These are phyloP conservation scores for Cladophialophora bantiana DNA, from an alignment of 2,329 filamentous ascomycete species.

Conservation along the genomic window DNA sequence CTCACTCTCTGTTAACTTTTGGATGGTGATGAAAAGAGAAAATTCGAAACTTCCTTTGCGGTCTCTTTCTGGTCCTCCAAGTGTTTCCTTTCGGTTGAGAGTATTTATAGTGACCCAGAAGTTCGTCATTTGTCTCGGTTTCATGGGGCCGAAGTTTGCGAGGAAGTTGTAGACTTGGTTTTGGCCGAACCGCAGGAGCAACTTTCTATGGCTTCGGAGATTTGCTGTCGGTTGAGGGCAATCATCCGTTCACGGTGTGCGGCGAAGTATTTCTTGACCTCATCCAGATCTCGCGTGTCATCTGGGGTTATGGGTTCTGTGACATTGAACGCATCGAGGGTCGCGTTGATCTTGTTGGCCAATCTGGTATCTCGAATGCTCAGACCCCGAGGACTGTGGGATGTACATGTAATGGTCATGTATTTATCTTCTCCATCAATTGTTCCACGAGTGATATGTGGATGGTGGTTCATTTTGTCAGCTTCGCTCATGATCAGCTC, in stretches of 20 bases:
- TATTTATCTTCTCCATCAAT: conserved; percentile 14
- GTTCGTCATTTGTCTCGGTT: background rate
- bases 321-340: conserved; percentile 20
- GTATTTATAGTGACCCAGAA: background rate
- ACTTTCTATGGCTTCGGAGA: conserved; percentile 28
- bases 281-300: conserved; percentile 1
- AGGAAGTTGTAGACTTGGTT: background rate
- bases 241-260: conserved; percentile 22
- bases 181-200: conserved; percentile 25
- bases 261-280: conserved; percentile 7
- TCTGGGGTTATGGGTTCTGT: background rate
- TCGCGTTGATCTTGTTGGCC: conserved; percentile 31
- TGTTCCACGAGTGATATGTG: conserved; percentile 33
- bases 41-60: background rate
- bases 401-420: conserved; percentile 40
- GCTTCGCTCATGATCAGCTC: conserved; percentile 29
- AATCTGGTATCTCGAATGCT: conserved; percentile 38
- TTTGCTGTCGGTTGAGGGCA: conserved; percentile 24
- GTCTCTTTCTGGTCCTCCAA: background rate
- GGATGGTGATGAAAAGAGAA: background rate
- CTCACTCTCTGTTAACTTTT: background rate
- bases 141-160: background rate
- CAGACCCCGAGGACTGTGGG: conserved; percentile 38
- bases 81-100: background rate
- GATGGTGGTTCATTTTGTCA: conserved; percentile 38